Evolutionary conservation across 1,139 yeast genomes (phyloP).

Genomic region (Diutina scorzettiae): DNA sequence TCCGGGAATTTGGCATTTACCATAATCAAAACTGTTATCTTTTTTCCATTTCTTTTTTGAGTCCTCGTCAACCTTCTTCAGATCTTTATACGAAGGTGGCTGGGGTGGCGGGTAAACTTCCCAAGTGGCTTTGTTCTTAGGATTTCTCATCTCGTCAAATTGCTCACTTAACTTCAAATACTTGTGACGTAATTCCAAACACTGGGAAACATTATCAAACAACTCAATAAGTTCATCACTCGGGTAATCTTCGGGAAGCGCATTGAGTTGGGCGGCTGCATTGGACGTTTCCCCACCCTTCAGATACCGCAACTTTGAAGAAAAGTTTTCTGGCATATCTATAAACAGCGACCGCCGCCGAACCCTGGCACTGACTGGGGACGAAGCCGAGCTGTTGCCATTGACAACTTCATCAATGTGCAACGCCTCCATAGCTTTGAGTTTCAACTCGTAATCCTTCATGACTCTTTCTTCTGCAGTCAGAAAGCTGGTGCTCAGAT

Average conservation of each 20-base stretch:
- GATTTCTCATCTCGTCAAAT: conserved; percentile 55
- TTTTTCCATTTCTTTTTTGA: conserved; percentile 19
- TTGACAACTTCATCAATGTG: conserved; percentile 12
- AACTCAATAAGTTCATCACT: conserved; percentile 60
- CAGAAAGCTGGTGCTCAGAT: conserved; percentile 42
- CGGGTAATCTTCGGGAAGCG: conserved; percentile 55
- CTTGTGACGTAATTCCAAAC: conserved; percentile 66
- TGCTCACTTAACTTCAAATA: conserved; percentile 67
- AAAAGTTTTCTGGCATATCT: conserved; percentile 27
- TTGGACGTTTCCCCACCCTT: conserved; percentile 13
- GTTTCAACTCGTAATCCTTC: conserved; percentile 60
- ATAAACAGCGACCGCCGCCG: conserved; percentile 36
- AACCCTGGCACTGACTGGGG: conserved; percentile 4
- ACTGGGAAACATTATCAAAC: conserved; percentile 56
- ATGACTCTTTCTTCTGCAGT: conserved; percentile 56
- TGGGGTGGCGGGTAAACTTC: conserved; percentile 88
- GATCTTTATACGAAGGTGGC: conserved; percentile 73
- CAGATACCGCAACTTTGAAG: conserved; percentile 12
- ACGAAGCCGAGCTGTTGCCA: background rate
- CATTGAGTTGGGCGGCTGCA: conserved; percentile 24
- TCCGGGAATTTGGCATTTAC: conserved; percentile 55
- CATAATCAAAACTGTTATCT: conserved; percentile 46
- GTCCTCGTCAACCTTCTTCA: conserved; percentile 45
- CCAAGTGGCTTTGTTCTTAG: conserved; percentile 70
- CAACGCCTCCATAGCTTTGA: conserved; percentile 49